Conservation (phyloP, 495 filamentous ascomycete genomes). For the Extremus antarcticus region DNA sequence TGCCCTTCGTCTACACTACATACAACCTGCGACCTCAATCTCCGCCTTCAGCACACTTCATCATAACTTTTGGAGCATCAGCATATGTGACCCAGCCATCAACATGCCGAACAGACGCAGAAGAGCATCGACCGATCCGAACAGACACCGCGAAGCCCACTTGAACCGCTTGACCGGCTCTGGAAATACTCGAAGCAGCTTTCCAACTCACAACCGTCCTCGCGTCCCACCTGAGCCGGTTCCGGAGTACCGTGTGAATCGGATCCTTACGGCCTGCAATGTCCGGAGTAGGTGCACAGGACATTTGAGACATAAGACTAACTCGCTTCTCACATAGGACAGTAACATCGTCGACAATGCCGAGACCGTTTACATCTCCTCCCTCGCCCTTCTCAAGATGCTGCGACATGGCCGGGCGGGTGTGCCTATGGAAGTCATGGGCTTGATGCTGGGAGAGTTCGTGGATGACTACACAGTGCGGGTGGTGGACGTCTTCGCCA, state of each 20-base stretch:
- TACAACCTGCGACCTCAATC: too few relatives aligned
- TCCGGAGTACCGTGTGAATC: neutral
- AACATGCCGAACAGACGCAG: neutral
- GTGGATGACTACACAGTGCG: slow-evolving; percentile 98
- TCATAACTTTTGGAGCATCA: neutral
- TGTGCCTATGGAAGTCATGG: slow-evolving; percentile 99
- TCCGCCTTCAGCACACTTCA: too few relatives aligned
- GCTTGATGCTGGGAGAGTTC: slow-evolving; percentile 95
- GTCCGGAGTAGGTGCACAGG: neutral
- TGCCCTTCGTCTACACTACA: neutral
- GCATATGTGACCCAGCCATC: neutral
- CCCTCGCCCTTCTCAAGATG: slow-evolving; percentile 95
- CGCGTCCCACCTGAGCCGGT: neutral
- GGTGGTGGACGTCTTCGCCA: slow-evolving; percentile 96
- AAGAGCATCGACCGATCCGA: neutral
- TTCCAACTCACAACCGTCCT: neutral
- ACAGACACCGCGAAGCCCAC: neutral
- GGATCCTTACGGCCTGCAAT: neutral
- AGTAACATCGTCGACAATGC: slow-evolving; percentile 94
- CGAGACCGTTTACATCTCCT: slow-evolving; percentile 98
- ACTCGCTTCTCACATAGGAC: slow-evolving; percentile 43
- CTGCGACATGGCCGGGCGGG: slow-evolving; percentile 91
- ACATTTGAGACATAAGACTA: neutral
- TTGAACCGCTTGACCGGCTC: neutral
- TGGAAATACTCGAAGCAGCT: neutral